Evolutionary conservation across 306 rosid species (phyloP).

Genomic region (Quercus wislizeni): DNA sequence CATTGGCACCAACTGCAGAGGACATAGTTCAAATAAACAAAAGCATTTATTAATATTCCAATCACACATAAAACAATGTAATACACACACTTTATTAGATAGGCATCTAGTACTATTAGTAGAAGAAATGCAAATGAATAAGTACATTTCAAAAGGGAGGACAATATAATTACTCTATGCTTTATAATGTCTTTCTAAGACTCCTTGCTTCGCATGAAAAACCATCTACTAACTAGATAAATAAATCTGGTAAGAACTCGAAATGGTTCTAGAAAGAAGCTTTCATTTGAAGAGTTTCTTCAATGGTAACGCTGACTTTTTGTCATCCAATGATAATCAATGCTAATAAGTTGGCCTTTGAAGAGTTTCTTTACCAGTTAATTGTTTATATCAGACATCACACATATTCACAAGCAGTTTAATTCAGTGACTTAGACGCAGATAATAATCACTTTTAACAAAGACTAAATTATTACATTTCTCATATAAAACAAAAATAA

Average conservation of each 20-base stretch:
- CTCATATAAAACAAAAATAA: background rate
- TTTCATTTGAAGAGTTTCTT: background rate
- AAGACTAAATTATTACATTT: background rate
- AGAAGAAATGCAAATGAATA: conserved; percentile 9
- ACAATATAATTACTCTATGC: background rate
- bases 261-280: background rate
- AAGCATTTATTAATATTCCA: conserved; percentile 3
- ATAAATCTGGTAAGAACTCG: background rate
- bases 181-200: background rate
- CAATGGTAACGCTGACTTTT: background rate
- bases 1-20: conserved; percentile 93
- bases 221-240: background rate
- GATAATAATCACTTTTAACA: background rate
- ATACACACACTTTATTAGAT: background rate
- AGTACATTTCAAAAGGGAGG: background rate
- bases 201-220: background rate
- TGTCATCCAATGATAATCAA: background rate
- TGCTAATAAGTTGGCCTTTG: background rate
- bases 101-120: background rate
- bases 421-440: background rate
- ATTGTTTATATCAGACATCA: background rate
- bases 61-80: background rate
- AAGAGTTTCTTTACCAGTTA: background rate
- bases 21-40: conserved; percentile 7
- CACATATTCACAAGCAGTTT: background rate